Conservation (phyloP, 352 stramenopile genomes). For the Peronospora tabacina region DNA sequence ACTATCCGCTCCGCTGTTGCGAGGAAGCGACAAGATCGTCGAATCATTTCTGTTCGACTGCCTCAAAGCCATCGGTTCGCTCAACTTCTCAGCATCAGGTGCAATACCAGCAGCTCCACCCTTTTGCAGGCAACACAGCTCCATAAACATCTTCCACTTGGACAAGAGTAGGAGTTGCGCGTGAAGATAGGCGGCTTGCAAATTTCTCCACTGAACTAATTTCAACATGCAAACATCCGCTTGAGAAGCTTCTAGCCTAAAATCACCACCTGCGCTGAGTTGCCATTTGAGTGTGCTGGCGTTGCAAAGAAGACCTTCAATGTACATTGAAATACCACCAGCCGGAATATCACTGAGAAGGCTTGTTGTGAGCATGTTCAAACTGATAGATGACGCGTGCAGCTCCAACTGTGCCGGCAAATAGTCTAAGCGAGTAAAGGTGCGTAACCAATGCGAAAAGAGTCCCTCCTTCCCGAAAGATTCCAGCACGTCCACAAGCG, state of each 20-base stretch:
- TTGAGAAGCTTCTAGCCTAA: conserved; percentile 18
- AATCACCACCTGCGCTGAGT: conserved; percentile 19
- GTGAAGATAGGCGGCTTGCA: conserved; percentile 43
- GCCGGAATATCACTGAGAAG: conserved; percentile 16
- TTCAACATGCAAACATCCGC: conserved; percentile 31
- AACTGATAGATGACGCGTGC: conserved; percentile 15
- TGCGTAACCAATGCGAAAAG: conserved; percentile 60
- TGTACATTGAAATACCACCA: conserved; percentile 19
- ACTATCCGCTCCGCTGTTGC: conserved; percentile 10
- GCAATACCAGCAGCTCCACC: conserved; percentile 5
- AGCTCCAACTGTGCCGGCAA: conserved; percentile 23
- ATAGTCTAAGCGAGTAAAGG: conserved; percentile 60
- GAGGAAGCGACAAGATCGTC: conserved; percentile 56
- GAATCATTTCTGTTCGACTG: conserved; percentile 54
- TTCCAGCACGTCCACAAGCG: conserved; percentile 43
- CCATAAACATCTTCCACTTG: conserved; percentile 70
- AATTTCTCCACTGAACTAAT: conserved; percentile 44
- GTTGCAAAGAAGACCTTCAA: conserved; percentile 27
- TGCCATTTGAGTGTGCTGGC: conserved; percentile 28
- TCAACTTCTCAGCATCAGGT: conserved; percentile 7
- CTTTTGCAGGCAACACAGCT: conserved; percentile 47
- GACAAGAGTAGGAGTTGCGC: conserved; percentile 45
- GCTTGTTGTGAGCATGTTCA: conserved; percentile 3
- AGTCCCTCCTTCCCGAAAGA: conserved; percentile 53
- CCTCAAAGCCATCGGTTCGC: conserved; percentile 5